Conservation (phyloP, 768 basidiomycete genomes). For the Suillus placidus region DNA sequence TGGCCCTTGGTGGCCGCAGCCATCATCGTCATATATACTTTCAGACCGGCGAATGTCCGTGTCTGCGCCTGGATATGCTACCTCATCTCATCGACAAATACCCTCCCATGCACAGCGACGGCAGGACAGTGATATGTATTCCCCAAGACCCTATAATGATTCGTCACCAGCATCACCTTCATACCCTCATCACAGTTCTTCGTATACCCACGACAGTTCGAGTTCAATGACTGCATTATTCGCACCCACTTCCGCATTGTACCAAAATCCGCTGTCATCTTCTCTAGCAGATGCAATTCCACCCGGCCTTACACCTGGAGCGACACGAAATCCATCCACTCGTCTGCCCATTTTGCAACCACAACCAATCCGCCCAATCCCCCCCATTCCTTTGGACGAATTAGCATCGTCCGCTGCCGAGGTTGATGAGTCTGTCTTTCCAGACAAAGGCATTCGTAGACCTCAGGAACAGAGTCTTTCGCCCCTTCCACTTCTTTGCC, state of each 20-base stretch:
- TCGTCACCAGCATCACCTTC: constrained; percentile 12
- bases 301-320: constrained; percentile 17
- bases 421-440: constrained; percentile 4
- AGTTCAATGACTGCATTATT: constrained; percentile 23
- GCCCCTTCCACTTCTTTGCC: constrained; percentile 36
- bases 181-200: constrained; percentile 23
- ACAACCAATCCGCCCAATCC: constrained; percentile 38
- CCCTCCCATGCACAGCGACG: constrained; percentile 17
- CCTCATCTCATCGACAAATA: constrained; percentile 23
- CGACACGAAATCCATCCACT: constrained; percentile 17
- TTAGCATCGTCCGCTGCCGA: constrained; percentile 28
- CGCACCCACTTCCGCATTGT: constrained; percentile 23
- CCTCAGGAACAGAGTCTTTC: constrained; percentile 22
- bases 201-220: constrained; percentile 27
- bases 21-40: constrained; percentile 13
- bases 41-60: constrained; percentile 34
- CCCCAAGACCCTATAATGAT: constrained; percentile 13
- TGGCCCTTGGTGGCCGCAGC: constrained; percentile 11
- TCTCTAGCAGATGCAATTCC: constrained; percentile 32
- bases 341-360: constrained; percentile 35
- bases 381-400: constrained; percentile 34
- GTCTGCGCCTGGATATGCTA: constrained; percentile 34
- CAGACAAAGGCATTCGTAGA: constrained; percentile 6
- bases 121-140: constrained; percentile 22
- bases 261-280: constrained; percentile 25